Conservation (phyloP, 78 protist species). For the slime mould (Dictyostelium discoideum) region DNA sequence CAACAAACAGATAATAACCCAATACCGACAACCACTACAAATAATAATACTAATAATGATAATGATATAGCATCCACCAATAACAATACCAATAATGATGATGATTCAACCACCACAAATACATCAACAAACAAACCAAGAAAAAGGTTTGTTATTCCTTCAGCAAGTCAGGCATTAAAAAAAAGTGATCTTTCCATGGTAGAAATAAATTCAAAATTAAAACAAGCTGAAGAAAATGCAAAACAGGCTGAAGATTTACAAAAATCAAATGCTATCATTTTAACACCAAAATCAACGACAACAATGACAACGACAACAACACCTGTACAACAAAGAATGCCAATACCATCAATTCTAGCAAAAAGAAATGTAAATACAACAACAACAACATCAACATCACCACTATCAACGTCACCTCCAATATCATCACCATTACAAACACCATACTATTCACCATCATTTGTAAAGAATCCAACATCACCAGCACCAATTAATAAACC, state of each 20-base stretch:
- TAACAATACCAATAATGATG: neutral
- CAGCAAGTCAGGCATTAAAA: neutral
- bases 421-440: neutral
- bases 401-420: neutral
- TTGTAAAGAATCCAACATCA: constrained; percentile 15
- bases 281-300: neutral
- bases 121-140: neutral
- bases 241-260: neutral
- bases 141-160: constrained; percentile 15
- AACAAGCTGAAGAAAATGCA: neutral
- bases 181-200: neutral
- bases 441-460: neutral
- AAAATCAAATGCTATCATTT: neutral
- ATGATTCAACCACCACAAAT: neutral
- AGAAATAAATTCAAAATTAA: neutral
- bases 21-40: neutral
- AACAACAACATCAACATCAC: neutral
- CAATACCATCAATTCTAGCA: neutral
- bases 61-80: neutral
- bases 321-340: neutral
- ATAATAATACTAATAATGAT: neutral
- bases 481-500: neutral
- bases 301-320: neutral
- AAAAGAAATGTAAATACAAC: neutral
- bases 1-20: neutral